Percentiles rank a stretch among this genome's conserved stretches.
phyloP scores from a whole-genome alignment of 371 early-diverging fungal genomes.

The Rozella allomycis region DNA sequence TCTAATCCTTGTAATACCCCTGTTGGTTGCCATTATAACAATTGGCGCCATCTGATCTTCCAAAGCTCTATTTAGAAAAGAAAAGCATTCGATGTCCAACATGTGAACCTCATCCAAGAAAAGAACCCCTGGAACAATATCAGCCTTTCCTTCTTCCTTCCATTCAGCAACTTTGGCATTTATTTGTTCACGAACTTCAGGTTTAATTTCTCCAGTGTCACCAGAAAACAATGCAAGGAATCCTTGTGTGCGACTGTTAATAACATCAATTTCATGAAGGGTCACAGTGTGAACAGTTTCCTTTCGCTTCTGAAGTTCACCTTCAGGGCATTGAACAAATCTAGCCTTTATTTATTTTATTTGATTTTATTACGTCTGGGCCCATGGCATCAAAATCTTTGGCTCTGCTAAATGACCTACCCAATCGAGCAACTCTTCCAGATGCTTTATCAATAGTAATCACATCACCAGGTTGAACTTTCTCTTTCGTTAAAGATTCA shows the following conservation, averaged over 20 bases:
- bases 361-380: conserved; percentile 40
- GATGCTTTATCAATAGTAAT: conserved; percentile 94
- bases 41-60: conserved; percentile 89
- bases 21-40: conserved; percentile 94
- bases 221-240: conserved; percentile 88
- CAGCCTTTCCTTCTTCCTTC: conserved; percentile 97
- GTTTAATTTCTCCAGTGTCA: conserved; percentile 92
- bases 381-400: conserved; percentile 93
- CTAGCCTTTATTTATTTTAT: conserved; percentile 32
- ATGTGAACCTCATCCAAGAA: conserved; percentile 98
- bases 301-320: conserved; percentile 90
- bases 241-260: conserved; percentile 92
- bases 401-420: conserved; percentile 77
- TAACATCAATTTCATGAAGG: conserved; percentile 97
- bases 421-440: conserved; percentile 92
- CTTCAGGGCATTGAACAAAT: conserved; percentile 96
- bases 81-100: conserved; percentile 97
- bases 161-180: conserved; percentile 91
- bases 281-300: conserved; percentile 91
- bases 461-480: conserved; percentile 91
- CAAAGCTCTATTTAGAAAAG: conserved; percentile 87
- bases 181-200: conserved; percentile 93
- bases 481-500: conserved; percentile 85
- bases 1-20: conserved; percentile 80
- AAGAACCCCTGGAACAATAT: conserved; percentile 87